These are phyloP conservation scores for Calocybe indica DNA, from an alignment of 768 basidiomycete genomes.

Conservation along the genomic window DNA sequence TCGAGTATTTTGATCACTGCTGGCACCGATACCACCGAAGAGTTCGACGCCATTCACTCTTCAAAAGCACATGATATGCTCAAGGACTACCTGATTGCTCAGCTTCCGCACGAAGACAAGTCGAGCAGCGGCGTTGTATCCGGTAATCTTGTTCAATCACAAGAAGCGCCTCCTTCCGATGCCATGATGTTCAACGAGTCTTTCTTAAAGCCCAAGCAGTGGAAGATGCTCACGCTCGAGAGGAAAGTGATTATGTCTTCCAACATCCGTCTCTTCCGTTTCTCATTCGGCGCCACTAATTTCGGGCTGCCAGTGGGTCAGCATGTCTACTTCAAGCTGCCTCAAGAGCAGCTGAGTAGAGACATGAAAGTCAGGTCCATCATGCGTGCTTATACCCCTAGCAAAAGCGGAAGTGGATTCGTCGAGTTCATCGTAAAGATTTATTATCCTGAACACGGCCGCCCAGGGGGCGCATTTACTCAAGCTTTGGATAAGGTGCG, in stretches of 20 bases:
- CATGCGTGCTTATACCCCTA: slow-evolving; percentile 56
- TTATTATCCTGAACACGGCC: slow-evolving; percentile 21
- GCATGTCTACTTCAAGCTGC: not conserved
- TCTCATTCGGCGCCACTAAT: no score
- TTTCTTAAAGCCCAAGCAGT: slow-evolving; percentile 10
- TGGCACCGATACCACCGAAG: slow-evolving; percentile 56
- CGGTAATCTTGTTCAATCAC: not conserved
- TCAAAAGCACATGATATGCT: not conserved
- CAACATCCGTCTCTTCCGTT: no score
- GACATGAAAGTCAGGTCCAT: slow-evolving; percentile 30
- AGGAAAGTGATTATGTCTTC: not conserved
- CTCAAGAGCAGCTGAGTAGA: slow-evolving; percentile 15
- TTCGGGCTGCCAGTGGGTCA: no score
- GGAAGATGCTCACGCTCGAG: slow-evolving; percentile 8
- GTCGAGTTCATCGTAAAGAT: slow-evolving; percentile 49
- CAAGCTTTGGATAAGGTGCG: slow-evolving; percentile 34
- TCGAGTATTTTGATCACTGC: slow-evolving; percentile 50
- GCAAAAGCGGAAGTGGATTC: slow-evolving; percentile 41
- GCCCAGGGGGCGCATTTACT: slow-evolving; percentile 48
- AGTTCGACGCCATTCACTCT: slow-evolving; percentile 29
- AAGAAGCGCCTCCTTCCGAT: no score
- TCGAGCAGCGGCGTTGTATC: slow-evolving; percentile 27
- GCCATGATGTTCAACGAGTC: not conserved
- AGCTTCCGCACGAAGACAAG: slow-evolving; percentile 37
- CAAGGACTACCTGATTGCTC: slow-evolving; percentile 48